These are phyloP conservation scores for Pichia deserticola DNA, from an alignment of 805 yeast species.

Conservation along the genomic window DNA sequence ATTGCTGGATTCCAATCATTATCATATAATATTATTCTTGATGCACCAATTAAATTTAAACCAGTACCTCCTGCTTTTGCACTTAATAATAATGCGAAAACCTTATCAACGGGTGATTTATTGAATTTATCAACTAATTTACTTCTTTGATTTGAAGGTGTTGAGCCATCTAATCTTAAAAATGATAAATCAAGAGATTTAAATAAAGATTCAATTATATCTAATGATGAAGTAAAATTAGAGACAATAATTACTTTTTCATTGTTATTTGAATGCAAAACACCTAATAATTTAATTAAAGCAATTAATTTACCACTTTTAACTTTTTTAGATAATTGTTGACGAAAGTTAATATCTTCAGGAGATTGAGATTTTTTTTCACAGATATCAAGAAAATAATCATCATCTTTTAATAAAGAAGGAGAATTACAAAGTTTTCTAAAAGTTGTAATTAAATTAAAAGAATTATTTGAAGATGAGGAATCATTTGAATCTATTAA, in stretches of 20 bases:
- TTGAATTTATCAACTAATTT: conserved; percentile 65
- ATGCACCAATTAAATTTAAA: conserved; percentile 82
- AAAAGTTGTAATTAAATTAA: conserved; percentile 64
- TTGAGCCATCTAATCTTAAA: conserved; percentile 76
- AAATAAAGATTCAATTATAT: conserved; percentile 57
- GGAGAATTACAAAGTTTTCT: conserved; percentile 85
- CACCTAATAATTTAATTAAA: conserved; percentile 42
- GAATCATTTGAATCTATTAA: conserved; percentile 20
- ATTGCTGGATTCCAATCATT: conserved; percentile 97
- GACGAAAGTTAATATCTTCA: conserved; percentile 19
- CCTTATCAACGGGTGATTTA: conserved; percentile 29
- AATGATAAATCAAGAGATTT: conserved; percentile 41
- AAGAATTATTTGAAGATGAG: conserved; percentile 31
- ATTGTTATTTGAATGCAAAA: conserved; percentile 33
- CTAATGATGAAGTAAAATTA: conserved; percentile 81
- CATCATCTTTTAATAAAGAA: conserved; percentile 46
- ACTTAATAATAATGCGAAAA: conserved; percentile 67
- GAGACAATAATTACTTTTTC: conserved; percentile 86
- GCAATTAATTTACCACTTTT: conserved; percentile 60
- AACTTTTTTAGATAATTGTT: conserved; percentile 26
- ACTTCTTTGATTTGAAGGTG: conserved; percentile 60
- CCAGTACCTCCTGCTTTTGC: conserved; percentile 95
- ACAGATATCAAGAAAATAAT: conserved; percentile 30
- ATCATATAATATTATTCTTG: conserved; percentile 76
- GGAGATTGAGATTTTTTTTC: conserved; percentile 10